phyloP scores from a whole-genome alignment of 2,329 filamentous ascomycete genomes.

The Colletotrichum navitas region DNA sequence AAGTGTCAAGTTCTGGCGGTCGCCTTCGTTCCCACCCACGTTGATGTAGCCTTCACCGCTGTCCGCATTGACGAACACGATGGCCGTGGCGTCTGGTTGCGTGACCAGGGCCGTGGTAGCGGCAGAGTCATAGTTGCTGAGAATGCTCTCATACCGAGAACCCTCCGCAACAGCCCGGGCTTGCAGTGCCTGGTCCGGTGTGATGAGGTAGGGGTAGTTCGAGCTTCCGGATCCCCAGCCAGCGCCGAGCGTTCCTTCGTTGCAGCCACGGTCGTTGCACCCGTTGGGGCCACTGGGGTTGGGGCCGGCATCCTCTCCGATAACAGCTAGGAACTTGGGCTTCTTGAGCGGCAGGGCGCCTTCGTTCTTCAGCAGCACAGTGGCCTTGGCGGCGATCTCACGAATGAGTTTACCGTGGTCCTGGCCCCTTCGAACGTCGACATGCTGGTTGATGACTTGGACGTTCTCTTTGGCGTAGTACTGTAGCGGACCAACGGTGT shows the following conservation, averaged over 20 bases:
- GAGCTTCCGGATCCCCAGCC: slow-evolving; percentile 80
- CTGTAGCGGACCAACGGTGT: slow-evolving; percentile 80
- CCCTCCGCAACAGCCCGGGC: slow-evolving; percentile 71
- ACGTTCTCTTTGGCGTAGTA: slow-evolving; percentile 70
- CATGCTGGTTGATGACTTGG: slow-evolving; percentile 80
- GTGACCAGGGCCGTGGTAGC: slow-evolving; percentile 71
- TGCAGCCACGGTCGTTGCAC: slow-evolving; percentile 76
- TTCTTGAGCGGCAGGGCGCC: slow-evolving; percentile 81
- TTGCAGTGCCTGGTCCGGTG: slow-evolving; percentile 78
- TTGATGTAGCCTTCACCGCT: slow-evolving; percentile 89
- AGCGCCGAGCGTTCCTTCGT: slow-evolving; percentile 76
- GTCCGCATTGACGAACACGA: slow-evolving; percentile 92
- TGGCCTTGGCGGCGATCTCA: slow-evolving; percentile 81
- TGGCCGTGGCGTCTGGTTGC: slow-evolving; percentile 74
- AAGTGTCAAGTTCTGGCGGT: slow-evolving; percentile 91
- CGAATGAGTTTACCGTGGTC: slow-evolving; percentile 78
- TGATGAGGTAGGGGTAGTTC: slow-evolving; percentile 81
- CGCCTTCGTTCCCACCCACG: slow-evolving; percentile 86
- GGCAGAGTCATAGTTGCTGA: slow-evolving; percentile 73
- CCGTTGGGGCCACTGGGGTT: slow-evolving; percentile 83
- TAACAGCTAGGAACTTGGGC: slow-evolving; percentile 80
- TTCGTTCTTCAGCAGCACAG: slow-evolving; percentile 90
- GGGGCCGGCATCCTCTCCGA: slow-evolving; percentile 86
- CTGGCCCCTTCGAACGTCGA: slow-evolving; percentile 80
- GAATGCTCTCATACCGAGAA: slow-evolving; percentile 73